These are phyloP conservation scores for Blastobotrys illinoisensis DNA, from an alignment of 1,139 yeast genomes.

Conservation along the genomic window DNA sequence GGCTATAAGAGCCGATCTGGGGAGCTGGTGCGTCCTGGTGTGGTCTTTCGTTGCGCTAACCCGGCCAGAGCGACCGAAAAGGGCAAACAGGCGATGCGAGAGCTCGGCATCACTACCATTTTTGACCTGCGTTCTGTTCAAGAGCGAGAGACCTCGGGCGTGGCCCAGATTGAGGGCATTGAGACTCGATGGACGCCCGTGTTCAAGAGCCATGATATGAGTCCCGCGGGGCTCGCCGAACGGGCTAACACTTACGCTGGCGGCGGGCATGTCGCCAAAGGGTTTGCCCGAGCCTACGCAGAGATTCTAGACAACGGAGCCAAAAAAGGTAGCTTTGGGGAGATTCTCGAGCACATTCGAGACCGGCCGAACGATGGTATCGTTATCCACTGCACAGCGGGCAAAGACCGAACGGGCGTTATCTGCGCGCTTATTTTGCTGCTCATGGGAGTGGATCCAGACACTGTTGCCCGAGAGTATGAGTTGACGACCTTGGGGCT, in stretches of 20 bases:
- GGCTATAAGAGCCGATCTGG: constrained; percentile 51
- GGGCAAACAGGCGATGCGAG: constrained; percentile 41
- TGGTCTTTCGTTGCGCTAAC: constrained; percentile 61
- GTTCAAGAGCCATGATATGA: constrained; percentile 49
- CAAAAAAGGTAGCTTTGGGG: constrained; percentile 18
- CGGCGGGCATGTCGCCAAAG: constrained; percentile 43
- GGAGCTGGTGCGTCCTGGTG: constrained; percentile 45
- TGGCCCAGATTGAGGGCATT: constrained; percentile 38
- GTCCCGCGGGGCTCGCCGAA: constrained; percentile 60
- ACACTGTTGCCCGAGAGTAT: constrained; percentile 64
- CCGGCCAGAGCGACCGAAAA: constrained; percentile 41
- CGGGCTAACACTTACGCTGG: constrained; percentile 54
- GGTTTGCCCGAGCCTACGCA: constrained; percentile 59
- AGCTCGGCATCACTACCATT: constrained; percentile 48
- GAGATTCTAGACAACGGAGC: constrained; percentile 50
- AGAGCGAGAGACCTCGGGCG: constrained; percentile 52
- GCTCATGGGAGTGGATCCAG: constrained; percentile 59
- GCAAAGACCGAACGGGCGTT: constrained; percentile 82
- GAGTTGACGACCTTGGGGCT: constrained; percentile 70
- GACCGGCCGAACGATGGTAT: constrained; percentile 49
- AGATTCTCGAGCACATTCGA: constrained; percentile 36
- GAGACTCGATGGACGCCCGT: constrained; percentile 56
- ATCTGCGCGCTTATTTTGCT: constrained; percentile 61
- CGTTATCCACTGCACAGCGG: constrained; percentile 77
- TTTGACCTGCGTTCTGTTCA: constrained; percentile 67